Evolutionary conservation across 441 rosid species (phyloP).

Genomic region (Croton laevigatus): DNA sequence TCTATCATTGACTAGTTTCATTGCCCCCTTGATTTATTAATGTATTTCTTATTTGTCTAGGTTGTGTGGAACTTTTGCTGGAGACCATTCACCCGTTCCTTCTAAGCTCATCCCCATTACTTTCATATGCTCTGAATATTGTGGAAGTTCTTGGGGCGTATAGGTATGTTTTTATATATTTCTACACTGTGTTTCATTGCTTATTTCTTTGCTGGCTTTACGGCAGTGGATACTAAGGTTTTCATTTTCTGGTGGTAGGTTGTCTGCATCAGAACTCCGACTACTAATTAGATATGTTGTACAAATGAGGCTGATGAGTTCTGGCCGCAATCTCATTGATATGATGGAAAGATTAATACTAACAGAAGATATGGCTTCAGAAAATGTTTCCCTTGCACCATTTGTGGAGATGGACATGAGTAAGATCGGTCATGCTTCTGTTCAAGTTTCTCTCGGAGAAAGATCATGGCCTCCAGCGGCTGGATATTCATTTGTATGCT

Average conservation of each 20-base stretch:
- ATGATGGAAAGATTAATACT: slow-evolving; percentile 92
- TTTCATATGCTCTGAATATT: slow-evolving; percentile 84
- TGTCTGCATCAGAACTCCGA: slow-evolving; percentile 94
- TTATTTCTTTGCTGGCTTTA: slow-evolving; percentile 16
- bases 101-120: slow-evolving; percentile 80
- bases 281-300: slow-evolving; percentile 78
- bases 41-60: slow-evolving; percentile 36
- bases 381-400: slow-evolving; percentile 80
- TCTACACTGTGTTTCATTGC: slow-evolving; percentile 12
- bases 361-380: slow-evolving; percentile 74
- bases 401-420: slow-evolving; percentile 94
- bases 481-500: slow-evolving; percentile 95
- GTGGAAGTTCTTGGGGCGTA: slow-evolving; percentile 99
- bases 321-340: slow-evolving; percentile 78
- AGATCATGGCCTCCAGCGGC: slow-evolving; percentile 99
- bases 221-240: slow-evolving; percentile 27
- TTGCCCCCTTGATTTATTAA: slow-evolving; percentile 20
- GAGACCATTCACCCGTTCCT: slow-evolving; percentile 93
- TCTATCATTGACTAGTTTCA: slow-evolving; percentile 5
- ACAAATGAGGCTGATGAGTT: slow-evolving; percentile 78
- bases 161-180: slow-evolving; percentile 49
- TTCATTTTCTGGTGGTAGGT: slow-evolving; percentile 54
- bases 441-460: slow-evolving; percentile 97
- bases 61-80: slow-evolving; percentile 96
- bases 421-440: slow-evolving; percentile 88